Conservation (phyloP, 768 basidiomycete species). For the Lactarius indigo region DNA sequence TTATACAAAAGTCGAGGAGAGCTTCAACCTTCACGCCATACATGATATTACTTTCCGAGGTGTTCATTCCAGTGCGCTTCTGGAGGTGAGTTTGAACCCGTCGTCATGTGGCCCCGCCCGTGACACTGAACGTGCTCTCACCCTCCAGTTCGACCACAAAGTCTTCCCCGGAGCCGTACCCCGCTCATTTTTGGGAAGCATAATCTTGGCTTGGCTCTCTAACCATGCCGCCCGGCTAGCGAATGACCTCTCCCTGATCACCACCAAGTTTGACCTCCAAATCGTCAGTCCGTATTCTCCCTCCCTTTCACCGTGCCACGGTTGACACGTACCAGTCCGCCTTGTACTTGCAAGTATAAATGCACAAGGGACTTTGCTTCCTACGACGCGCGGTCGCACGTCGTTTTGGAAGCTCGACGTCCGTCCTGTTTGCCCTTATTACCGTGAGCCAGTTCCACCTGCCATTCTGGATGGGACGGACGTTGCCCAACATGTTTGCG, state of each 20-base stretch:
- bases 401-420: constrained; percentile 60
- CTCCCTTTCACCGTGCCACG: background rate
- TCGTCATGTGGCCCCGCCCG: background rate
- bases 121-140: background rate
- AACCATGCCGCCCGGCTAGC: constrained; percentile 47
- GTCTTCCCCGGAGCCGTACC: constrained; percentile 87
- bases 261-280: constrained; percentile 66
- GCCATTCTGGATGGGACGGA: constrained; percentile 90
- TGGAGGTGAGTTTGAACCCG: constrained; percentile 36
- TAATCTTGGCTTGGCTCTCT: constrained; percentile 59
- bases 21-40: constrained; percentile 88
- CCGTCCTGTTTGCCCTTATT: constrained; percentile 62
- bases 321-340: constrained; percentile 50
- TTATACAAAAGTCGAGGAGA: constrained; percentile 96
- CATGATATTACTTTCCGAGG: constrained; percentile 88
- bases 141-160: constrained; percentile 81
- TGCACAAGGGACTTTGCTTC: constrained; percentile 54
- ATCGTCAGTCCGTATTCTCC: constrained; percentile 50
- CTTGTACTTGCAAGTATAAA: constrained; percentile 66
- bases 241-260: constrained; percentile 40
- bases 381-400: constrained; percentile 58
- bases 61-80: constrained; percentile 38
- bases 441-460: constrained; percentile 85
- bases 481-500: constrained; percentile 93
- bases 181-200: constrained; percentile 77